Conservation (phyloP, 148 eudicot genomes). For the Bassia scoparia region DNA sequence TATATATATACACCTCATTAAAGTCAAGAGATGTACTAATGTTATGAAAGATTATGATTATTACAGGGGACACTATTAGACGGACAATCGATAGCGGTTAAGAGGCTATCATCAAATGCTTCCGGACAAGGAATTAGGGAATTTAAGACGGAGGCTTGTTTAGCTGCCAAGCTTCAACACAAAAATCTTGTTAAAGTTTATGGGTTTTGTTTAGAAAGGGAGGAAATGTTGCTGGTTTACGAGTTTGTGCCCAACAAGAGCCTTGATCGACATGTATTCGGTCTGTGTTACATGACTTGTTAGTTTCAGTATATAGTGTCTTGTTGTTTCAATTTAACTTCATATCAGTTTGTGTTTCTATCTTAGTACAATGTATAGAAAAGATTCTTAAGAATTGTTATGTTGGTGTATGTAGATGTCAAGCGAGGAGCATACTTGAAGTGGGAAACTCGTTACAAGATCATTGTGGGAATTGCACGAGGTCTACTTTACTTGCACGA, state of each 20-base stretch:
- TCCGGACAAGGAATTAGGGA: slow-evolving; percentile 19
- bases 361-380: no score
- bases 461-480: no score
- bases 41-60: no score
- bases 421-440: slow-evolving; percentile 13
- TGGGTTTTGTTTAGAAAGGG: slow-evolving; percentile 21
- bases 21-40: no score
- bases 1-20: no score
- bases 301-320: no score
- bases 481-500: slow-evolving; percentile 36
- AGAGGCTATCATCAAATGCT: slow-evolving; percentile 20
- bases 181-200: slow-evolving; percentile 23
- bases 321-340: no score
- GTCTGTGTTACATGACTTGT: not conserved
- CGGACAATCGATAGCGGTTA: slow-evolving; percentile 19
- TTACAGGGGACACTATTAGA: slow-evolving; percentile 20
- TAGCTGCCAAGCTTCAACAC: slow-evolving; percentile 28
- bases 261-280: slow-evolving; percentile 21
- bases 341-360: no score
- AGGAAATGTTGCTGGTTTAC: slow-evolving; percentile 23
- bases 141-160: slow-evolving; percentile 20
- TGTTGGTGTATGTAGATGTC: not conserved
- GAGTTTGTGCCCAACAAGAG: slow-evolving; percentile 18
- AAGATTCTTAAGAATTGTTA: no score
- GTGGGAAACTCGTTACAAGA: slow-evolving; percentile 33